Evolutionary conservation across 176 grass and related monocot genomes (phyloP), one percentile per base, ranked within the genome.

Genomic region (Tillandsia leiboldiana): DNA sequence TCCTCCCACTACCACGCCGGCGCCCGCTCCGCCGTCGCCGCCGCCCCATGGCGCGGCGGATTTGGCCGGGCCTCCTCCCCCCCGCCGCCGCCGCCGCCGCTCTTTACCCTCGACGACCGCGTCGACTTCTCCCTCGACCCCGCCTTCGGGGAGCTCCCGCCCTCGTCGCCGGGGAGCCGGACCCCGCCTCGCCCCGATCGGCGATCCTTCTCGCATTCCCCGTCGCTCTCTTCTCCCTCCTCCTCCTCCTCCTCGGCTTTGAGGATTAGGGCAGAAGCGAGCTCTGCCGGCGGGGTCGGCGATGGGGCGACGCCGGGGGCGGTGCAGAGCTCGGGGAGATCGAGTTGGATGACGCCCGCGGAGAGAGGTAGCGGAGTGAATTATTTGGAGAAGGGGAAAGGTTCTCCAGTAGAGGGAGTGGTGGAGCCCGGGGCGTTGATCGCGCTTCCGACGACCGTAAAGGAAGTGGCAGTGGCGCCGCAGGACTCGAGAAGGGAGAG

Each of bases 21-120:
- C 70, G 70, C 80, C 51, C 87, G 81, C 63, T 87, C 81, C 70
- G 84, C 76, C 62, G 54, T 73, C 10, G 47, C 69, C 2, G 51
- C 51, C 2, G 58, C 69, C 70, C 49, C 42, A 3, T 67, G 65
- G 65, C 42, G 65, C 9, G 65, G 48, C 9, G 33, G 33, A 12
- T n/a, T 67, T 5, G 27, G 8, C 65, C 4, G 28, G 49, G 76
- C 75, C 47, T 26, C 78, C 50, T 69, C 82, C 8, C 77, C 75
- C 0, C 66, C 76, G 2, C 76, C 76, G 64, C 87, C 87, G 11
- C 87, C 87, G 0, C 87, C 82, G 56, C 91, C 91, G 26, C 50
- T 96, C 23, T 96, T 90, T 73, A 90, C 87, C 63, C 87, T 96
- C 11, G 91, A 87, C 67, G 90, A 93, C 71, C 90, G 83, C 74